A percentile compares a stretch with the other conserved stretches of the same genome.
Conservation (phyloP, 805 yeast genomes). For the Pichia phayaonensis region DNA sequence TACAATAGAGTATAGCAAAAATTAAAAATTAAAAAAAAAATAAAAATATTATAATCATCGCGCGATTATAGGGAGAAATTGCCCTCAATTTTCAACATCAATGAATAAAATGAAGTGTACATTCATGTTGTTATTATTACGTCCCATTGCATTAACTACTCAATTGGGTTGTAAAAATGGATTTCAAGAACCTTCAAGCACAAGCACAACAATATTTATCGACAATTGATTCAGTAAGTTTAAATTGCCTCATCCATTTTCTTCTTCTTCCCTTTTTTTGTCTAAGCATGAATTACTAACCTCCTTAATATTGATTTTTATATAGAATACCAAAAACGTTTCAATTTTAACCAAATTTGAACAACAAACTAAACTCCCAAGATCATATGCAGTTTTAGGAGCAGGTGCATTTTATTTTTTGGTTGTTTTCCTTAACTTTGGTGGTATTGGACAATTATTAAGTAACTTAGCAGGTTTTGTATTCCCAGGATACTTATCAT, state of each 20-base stretch:
- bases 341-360: conserved; percentile 34
- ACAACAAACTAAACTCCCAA: conserved; percentile 50
- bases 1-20: not conserved
- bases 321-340: conserved; percentile 21
- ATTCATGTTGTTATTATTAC: too few species aligned
- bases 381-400: conserved; percentile 76
- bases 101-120: too few species aligned
- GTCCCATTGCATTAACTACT: not conserved
- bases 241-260: not conserved
- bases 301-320: not conserved
- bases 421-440: conserved; percentile 79
- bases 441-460: conserved; percentile 90
- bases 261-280: too few species aligned
- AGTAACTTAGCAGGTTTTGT: conserved; percentile 90
- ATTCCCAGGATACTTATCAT: conserved; percentile 83
- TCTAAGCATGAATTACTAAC: not conserved
- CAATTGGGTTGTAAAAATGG: conserved; percentile 15
- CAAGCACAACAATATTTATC: conserved; percentile 22
- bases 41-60: not conserved
- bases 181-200: conserved; percentile 22
- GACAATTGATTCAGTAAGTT: conserved; percentile 21
- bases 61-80: not conserved
- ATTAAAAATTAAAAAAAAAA: too few species aligned
- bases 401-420: conserved; percentile 60
- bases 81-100: not conserved